These are phyloP conservation scores for Candida silvicultrix DNA, from an alignment of 805 yeast species.

Conservation along the genomic window DNA sequence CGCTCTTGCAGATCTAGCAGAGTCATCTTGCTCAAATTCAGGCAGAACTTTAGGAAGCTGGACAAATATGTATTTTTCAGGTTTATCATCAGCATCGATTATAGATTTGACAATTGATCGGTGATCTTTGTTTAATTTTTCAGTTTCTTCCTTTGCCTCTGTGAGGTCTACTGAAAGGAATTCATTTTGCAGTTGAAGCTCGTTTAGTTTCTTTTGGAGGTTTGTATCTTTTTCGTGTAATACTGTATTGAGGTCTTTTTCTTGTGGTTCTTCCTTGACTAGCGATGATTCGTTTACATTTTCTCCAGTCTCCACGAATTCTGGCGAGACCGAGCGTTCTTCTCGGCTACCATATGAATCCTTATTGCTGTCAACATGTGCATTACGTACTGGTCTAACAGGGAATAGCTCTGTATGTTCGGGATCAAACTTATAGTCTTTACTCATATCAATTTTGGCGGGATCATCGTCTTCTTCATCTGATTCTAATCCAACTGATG, in stretches of 20 bases:
- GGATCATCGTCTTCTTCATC: constrained; percentile 36
- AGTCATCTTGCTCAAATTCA: constrained; percentile 19
- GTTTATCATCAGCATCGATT: constrained; percentile 22
- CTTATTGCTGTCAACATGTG: constrained; percentile 42
- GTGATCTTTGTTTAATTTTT: constrained; percentile 32
- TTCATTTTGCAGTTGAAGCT: constrained; percentile 21
- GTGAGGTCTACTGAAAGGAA: constrained; percentile 23
- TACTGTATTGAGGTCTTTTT: constrained; percentile 10
- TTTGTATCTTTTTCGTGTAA: constrained; percentile 19
- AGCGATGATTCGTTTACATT: constrained; percentile 2
- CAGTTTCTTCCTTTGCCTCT: constrained; percentile 31
- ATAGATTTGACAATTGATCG: constrained; percentile 25
- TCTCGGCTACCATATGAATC: constrained; percentile 23
- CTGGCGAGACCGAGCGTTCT: constrained; percentile 22
- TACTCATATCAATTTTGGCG: constrained; percentile 57
- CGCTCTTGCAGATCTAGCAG: not conserved
- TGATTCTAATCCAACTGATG: constrained; percentile 23
- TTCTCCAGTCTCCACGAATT: constrained; percentile 15
- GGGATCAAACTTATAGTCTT: constrained; percentile 40
- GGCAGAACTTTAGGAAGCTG: constrained; percentile 35
- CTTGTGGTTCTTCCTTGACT: constrained; percentile 18
- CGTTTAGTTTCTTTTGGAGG: constrained; percentile 23
- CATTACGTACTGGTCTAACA: constrained; percentile 57
- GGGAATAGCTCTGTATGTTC: constrained; percentile 60
- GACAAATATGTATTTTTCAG: constrained; percentile 28